A percentile compares a stretch with the other conserved stretches of the same genome.
Evolutionary conservation across 345 rosid genomes (phyloP).

Genomic region (Linum trigynum): DNA sequence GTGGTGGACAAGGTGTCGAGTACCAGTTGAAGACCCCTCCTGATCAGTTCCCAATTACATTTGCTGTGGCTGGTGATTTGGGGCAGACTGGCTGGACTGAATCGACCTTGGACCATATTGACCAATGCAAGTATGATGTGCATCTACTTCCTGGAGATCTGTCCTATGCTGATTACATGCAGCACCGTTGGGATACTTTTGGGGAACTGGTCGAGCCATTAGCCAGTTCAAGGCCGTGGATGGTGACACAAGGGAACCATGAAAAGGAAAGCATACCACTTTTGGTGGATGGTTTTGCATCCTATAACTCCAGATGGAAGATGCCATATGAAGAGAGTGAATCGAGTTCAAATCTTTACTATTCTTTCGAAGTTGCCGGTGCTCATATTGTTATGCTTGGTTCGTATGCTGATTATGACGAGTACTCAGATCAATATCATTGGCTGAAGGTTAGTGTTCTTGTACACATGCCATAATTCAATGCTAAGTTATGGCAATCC

Average conservation of each 20-base stretch:
- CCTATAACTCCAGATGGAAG: constrained; percentile 89
- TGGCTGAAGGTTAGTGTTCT: constrained; percentile 64
- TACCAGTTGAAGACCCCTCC: constrained; percentile 87
- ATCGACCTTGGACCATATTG: constrained; percentile 77
- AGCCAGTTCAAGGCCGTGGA: constrained; percentile 93
- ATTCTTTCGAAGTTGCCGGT: constrained; percentile 86
- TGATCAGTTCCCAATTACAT: constrained; percentile 59
- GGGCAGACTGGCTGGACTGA: constrained; percentile 97
- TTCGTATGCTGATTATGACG: constrained; percentile 65
- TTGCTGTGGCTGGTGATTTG: constrained; percentile 90
- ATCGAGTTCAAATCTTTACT: constrained; percentile 79
- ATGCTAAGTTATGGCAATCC: neutral
- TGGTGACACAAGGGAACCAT: constrained; percentile 96
- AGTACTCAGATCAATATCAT: constrained; percentile 55
- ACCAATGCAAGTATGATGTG: constrained; percentile 58
- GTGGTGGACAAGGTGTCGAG: constrained; percentile 80
- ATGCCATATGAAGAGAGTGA: constrained; percentile 89
- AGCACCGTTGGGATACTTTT: constrained; percentile 82
- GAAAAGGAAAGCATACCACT: constrained; percentile 66
- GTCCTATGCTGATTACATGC: constrained; percentile 86
- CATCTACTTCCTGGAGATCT: constrained; percentile 94
- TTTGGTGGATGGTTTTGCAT: constrained; percentile 52
- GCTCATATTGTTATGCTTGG: constrained; percentile 84
- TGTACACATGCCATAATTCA: neutral
- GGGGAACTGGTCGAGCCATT: constrained; percentile 86